A percentile compares a stretch with the other conserved stretches of the same genome.
Conservation (phyloP, 176 grass and related monocot genomes). For the Chloris gayana region DNA sequence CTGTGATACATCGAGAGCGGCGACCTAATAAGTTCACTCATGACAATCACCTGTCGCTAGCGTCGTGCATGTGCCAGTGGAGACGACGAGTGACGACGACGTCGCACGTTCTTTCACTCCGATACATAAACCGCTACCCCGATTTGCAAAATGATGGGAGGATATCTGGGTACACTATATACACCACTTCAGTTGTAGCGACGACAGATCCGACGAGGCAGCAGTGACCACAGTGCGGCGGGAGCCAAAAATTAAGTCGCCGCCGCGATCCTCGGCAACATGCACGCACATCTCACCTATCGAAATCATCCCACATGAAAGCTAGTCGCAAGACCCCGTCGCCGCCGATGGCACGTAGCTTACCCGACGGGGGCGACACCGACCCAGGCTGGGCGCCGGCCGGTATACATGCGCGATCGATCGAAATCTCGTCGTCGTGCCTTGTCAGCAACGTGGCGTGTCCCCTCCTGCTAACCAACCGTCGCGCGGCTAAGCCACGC, state of each 20-base stretch:
- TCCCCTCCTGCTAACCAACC: neutral
- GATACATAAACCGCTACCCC: neutral
- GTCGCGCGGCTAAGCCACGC: neutral
- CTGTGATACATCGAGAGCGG: neutral
- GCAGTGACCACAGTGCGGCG: no score
- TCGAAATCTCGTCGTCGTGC: constrained; percentile 1
- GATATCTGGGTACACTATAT: no score
- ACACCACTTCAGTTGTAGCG: no score
- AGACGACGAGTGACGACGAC: neutral
- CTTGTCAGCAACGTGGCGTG: constrained; percentile 7
- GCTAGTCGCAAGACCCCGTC: no score
- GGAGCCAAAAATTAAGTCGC: no score
- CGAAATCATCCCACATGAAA: no score
- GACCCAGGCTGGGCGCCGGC: neutral
- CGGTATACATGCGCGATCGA: neutral
- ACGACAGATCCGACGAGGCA: no score
- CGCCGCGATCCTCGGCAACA: no score
- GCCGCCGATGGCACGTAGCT: neutral
- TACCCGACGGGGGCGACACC: neutral
- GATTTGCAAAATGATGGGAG: no score
- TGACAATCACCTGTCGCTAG: neutral
- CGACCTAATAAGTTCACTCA: neutral
- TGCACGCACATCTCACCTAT: no score
- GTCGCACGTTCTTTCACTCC: constrained; percentile 12
- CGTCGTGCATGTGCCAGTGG: neutral